Base-by-base conservation (phyloP, 208 protist genomes). In the Leptomonas pyrrhocoris region DNA sequence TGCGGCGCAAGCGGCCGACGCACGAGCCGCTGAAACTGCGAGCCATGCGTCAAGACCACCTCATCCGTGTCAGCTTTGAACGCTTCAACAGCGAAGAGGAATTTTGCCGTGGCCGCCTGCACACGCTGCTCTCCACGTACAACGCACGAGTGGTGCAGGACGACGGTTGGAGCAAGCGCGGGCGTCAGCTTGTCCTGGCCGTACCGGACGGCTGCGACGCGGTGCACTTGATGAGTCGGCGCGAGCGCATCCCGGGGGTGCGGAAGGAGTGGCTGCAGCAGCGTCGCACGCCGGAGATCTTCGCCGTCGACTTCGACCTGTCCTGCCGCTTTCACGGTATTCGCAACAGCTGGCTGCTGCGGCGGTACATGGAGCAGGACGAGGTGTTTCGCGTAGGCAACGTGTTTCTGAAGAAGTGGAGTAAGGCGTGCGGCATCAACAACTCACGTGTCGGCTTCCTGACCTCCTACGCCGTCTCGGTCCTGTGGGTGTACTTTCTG, bases 281-380 rank as follows among this genome's bases (percentile, higher is more conserved):
- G 45, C 27, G 49, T 12, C 74, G 69, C 31, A 61, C 81, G 27
- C 83, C 87, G 6, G 86, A 93, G 36, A 80, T 96, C 28, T 94
- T 89, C 74, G 66, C 61, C 31, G 64, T 96, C 48, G 86, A 96
- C 54, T 94, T 96, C 60, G 91, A 96, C 57, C 51, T 96, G n/a
- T 90, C 85, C 16, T 88, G 73, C 67, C 77, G 88, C 49, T 36
- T 60, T 48, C 59, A 84, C 15, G 91, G 91, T 25, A 74, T 96
- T 23, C 88, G 91, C 19, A 96, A 96, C 82, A 92, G 85, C 63
- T 90, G 76, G 81, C 75, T 94, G n/a, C 61, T 96, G 60, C 88
- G 88, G 3, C 38, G 50, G 13, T 96, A 96, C 70, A 43, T 94
- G 23, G 53, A 30, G 15, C 86, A 92, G 65, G 23, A 64, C 34